Base-by-base conservation (phyloP, 1,139 yeast species). In the Debaryomycetaceae sp. region DNA sequence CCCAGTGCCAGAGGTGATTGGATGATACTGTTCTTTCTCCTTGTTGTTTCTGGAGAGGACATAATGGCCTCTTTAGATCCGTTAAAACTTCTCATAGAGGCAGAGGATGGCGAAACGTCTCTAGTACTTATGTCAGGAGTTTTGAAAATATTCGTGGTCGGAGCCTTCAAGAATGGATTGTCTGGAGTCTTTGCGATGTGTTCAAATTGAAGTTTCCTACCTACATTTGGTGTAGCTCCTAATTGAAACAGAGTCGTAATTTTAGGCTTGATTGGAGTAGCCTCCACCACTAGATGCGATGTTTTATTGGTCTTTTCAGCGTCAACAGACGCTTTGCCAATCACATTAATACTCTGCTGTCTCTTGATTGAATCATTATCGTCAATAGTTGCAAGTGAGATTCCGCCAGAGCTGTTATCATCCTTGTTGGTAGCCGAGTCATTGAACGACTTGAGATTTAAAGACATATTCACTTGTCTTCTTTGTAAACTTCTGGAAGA, bases 381-480 rank as follows among this genome's bases (percentile, higher is more conserved):
- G 11, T 27, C 31, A 7, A 27, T 27, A 8, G 8, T 11, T 3
- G 31, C 11, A 27, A 8, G 11, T 8, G 11, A 27, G 4, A 27
- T 27, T 27, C 31, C 31, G 11, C 31, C 11, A 7, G 11, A 27
- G 8, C 4, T 11, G 31, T 11, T 27, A 11, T 27, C 31, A 8
- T n/a, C 23, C 13, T 34, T 34, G 9, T 34, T 8, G 9, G n/a
- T 3, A 20, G 8, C n/a, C 8, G 9, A 9, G 3, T 44, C 44
- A n/a, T 20, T 40, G 23, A 39, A 31, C 11, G 52, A 42, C 42
- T 41, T 52, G 37, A 45, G 35, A 34, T 36, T 44, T 22, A 57
- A 38, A 1, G 75, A 63, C 53, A 77, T 63, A 43, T 77, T 81
- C n/a, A 77, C 75, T 51, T 76, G 77, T 40, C 81, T 56, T 48